Percentiles rank a stretch among this genome's conserved stretches.
These are phyloP conservation scores for Beauveria medogensis DNA, from an alignment of 2,329 filamentous ascomycete species.

Conservation along the genomic window DNA sequence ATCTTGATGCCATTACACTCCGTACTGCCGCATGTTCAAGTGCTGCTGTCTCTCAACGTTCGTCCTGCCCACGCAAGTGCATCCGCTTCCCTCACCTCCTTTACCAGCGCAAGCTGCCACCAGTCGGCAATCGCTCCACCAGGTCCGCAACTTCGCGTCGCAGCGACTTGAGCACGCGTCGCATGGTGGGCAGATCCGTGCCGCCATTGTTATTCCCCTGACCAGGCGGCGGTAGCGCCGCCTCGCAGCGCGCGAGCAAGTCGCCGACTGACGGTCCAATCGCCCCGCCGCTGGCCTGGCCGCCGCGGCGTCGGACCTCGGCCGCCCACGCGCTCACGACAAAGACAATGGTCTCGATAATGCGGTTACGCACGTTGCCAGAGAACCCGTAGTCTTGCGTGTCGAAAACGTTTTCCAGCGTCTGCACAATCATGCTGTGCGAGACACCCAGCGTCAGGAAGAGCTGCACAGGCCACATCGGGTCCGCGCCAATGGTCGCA, in stretches of 20 bases:
- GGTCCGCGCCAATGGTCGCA: conserved; percentile 46
- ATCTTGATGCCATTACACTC: background rate
- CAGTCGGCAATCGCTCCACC: conserved; percentile 33
- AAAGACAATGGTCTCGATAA: conserved; percentile 47
- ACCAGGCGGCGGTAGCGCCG: conserved; percentile 31
- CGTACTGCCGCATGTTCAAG: background rate
- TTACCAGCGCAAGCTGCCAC: conserved; percentile 33
- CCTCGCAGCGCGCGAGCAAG: conserved; percentile 42
- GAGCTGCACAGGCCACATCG: conserved; percentile 48
- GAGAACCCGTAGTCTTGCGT: conserved; percentile 52
- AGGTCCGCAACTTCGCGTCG: conserved; percentile 37
- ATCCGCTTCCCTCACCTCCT: too few relatives aligned
- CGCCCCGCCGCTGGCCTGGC: conserved; percentile 29
- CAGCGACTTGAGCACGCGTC: conserved; percentile 33
- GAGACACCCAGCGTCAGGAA: conserved; percentile 50
- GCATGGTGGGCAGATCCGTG: conserved; percentile 35
- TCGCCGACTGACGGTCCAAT: conserved; percentile 40
- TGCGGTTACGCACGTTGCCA: conserved; percentile 37
- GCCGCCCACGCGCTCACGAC: conserved; percentile 42
- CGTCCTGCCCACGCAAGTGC: background rate
- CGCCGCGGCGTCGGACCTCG: conserved; percentile 40
- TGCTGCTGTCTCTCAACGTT: background rate
- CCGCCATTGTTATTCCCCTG: conserved; percentile 37
- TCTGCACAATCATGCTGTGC: conserved; percentile 46
- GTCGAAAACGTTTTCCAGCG: conserved; percentile 50